These are phyloP conservation scores for Zygnema circumcarinatum DNA, from an alignment of 139 green algal genomes.

Conservation along the genomic window DNA sequence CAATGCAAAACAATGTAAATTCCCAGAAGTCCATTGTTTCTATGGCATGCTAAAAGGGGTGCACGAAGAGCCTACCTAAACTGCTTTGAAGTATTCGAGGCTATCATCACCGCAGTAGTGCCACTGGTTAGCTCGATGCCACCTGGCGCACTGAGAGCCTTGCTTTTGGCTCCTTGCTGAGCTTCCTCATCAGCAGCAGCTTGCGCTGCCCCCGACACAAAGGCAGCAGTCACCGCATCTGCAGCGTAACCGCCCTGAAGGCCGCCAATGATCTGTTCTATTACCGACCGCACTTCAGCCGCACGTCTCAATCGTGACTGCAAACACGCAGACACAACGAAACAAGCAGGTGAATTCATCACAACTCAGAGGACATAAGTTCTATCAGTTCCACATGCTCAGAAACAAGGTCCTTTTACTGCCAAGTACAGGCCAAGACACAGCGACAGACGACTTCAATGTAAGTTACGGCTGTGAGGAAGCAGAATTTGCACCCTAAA, in stretches of 20 bases:
- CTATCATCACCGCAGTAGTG: not conserved
- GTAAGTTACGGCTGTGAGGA: no score
- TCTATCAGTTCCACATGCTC: no score
- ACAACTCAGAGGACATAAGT: constrained; percentile 11
- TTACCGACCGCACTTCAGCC: constrained; percentile 41
- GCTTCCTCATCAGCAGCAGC: constrained; percentile 32
- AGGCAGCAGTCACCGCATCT: constrained; percentile 41
- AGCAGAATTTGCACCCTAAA: no score
- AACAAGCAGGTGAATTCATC: constrained; percentile 11
- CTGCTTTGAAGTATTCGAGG: constrained; percentile 5
- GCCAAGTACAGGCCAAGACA: no score
- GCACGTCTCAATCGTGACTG: constrained; percentile 40
- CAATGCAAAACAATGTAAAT: no score
- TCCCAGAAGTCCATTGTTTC: no score
- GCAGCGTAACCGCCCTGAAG: constrained; percentile 42
- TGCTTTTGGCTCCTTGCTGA: not conserved
- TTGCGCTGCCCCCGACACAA: constrained; percentile 36
- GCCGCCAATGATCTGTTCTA: constrained; percentile 39
- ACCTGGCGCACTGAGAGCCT: constrained; percentile 4
- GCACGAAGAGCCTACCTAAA: constrained; percentile 8
- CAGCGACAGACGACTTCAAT: no score
- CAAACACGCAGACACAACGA: constrained; percentile 13
- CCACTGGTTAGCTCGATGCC: not conserved
- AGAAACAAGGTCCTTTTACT: no score
- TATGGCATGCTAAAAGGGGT: no score